A percentile compares a stretch with the other conserved stretches of the same genome.
phyloP scores from a whole-genome alignment of 768 basidiomycete genomes.

The Lactarius deliciosus region DNA sequence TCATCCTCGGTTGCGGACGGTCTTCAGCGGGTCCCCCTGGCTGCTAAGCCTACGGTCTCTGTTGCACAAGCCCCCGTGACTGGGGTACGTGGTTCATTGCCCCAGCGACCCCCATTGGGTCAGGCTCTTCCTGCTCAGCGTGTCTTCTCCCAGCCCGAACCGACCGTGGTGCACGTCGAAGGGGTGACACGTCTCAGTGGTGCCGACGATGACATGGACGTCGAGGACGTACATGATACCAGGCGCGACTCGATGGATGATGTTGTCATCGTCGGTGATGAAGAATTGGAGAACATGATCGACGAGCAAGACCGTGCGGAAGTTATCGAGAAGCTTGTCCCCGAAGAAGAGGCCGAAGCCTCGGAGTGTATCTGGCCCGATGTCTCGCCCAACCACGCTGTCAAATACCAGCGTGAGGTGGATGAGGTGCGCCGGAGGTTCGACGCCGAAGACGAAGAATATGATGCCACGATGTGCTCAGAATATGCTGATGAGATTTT shows the following conservation, averaged over 20 bases:
- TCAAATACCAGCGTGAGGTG: slow-evolving; percentile 60
- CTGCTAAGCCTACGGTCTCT: slow-evolving; percentile 42
- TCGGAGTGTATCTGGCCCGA: slow-evolving; percentile 62
- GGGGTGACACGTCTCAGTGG: slow-evolving; percentile 19
- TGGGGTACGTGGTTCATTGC: slow-evolving; percentile 28
- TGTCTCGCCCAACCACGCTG: slow-evolving; percentile 57
- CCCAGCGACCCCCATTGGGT: slow-evolving; percentile 34
- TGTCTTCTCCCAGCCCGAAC: slow-evolving; percentile 42
- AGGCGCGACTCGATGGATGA: slow-evolving; percentile 44
- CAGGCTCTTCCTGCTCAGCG: slow-evolving; percentile 42
- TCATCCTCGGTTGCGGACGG: slow-evolving; percentile 63
- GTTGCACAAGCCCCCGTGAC: slow-evolving; percentile 29
- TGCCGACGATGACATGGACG: slow-evolving; percentile 56
- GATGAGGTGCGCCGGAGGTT: slow-evolving; percentile 60
- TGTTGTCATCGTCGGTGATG: slow-evolving; percentile 46
- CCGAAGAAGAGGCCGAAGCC: slow-evolving; percentile 25
- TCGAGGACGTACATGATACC: slow-evolving; percentile 44
- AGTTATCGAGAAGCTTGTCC: slow-evolving; percentile 44
- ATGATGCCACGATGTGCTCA: slow-evolving; percentile 93
- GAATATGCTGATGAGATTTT: slow-evolving; percentile 99
- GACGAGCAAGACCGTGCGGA: slow-evolving; percentile 47
- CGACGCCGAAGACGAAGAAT: slow-evolving; percentile 70
- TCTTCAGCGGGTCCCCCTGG: slow-evolving; percentile 69
- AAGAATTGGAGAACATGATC: slow-evolving; percentile 66
- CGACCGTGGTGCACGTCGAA: slow-evolving; percentile 39